These are phyloP conservation scores for Fusarium beomiforme DNA, from an alignment of 2,329 filamentous ascomycete species.

Conservation along the genomic window DNA sequence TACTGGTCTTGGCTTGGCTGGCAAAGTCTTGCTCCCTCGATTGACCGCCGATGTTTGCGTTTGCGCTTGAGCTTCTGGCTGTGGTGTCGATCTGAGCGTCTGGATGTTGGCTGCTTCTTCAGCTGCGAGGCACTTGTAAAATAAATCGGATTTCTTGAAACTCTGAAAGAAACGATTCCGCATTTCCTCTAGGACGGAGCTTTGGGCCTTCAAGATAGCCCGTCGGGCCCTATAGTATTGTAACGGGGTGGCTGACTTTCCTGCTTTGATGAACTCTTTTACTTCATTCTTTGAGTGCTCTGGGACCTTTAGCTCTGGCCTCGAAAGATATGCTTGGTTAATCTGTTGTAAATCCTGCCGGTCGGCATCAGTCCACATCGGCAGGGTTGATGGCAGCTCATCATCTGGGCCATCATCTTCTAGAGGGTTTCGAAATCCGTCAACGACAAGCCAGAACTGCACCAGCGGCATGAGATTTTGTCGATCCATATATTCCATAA, in stretches of 20 bases:
- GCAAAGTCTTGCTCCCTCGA: slow-evolving; percentile 51
- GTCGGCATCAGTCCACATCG: slow-evolving; percentile 84
- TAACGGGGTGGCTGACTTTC: slow-evolving; percentile 76
- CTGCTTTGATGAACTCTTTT: slow-evolving; percentile 80
- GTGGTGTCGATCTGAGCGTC: slow-evolving; percentile 33
- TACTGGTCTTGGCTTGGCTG: slow-evolving; percentile 57
- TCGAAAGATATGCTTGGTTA: slow-evolving; percentile 86
- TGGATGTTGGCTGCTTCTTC: slow-evolving; percentile 71
- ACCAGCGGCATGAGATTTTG: slow-evolving; percentile 87
- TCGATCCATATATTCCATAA: slow-evolving; percentile 99
- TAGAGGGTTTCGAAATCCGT: slow-evolving; percentile 92
- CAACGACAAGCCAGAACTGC: slow-evolving; percentile 98
- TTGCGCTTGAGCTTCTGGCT: slow-evolving; percentile 36
- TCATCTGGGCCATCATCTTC: slow-evolving; percentile 78
- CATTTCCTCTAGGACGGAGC: slow-evolving; percentile 84
- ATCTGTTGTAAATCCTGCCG: slow-evolving; percentile 90
- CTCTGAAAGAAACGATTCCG: slow-evolving; percentile 80
- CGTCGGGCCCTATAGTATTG: slow-evolving; percentile 87
- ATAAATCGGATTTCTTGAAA: slow-evolving; percentile 93
- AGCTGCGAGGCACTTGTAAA: slow-evolving; percentile 93
- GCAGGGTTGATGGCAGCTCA: slow-evolving; percentile 67
- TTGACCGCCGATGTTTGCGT: slow-evolving; percentile 39
- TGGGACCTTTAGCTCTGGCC: slow-evolving; percentile 81
- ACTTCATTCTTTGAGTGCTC: slow-evolving; percentile 76
- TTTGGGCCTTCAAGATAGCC: slow-evolving; percentile 84